Percentiles rank a stretch among this genome's conserved stretches.
Conservation (phyloP, 2,329 filamentous ascomycete species). For the Amylocarpus encephaloides region DNA sequence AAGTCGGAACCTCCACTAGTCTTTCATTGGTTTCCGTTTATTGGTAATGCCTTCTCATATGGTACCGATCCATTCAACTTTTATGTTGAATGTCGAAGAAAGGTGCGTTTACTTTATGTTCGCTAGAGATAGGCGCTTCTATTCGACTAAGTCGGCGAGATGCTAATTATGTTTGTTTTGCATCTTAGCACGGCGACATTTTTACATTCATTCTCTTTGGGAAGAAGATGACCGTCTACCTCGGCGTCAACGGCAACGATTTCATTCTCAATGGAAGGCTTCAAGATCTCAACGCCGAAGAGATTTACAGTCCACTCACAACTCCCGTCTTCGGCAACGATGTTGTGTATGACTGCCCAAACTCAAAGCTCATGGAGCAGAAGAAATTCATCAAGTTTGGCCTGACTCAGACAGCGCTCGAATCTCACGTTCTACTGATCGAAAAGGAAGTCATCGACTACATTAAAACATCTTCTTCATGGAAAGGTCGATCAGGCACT, state of each 20-base stretch:
- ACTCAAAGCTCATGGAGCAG: constrained; percentile 87
- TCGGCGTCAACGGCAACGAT: constrained; percentile 76
- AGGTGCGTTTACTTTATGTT: too few species aligned
- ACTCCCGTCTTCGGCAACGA: constrained; percentile 68
- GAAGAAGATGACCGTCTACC: constrained; percentile 76
- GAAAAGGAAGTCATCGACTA: constrained; percentile 65
- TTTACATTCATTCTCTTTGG: constrained; percentile 84
- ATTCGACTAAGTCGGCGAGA: too few species aligned
- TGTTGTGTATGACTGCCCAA: constrained; percentile 84
- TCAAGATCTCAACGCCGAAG: constrained; percentile 80
- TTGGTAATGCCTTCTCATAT: constrained; percentile 1
- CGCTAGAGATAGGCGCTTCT: too few species aligned
- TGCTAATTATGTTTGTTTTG: too few species aligned
- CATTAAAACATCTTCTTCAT: constrained; percentile 56
- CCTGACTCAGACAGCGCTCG: constrained; percentile 65
- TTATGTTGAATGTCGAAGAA: neutral
- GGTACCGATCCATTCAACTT: neutral
- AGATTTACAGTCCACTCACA: constrained; percentile 73
- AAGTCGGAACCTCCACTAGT: neutral
- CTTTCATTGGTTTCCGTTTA: neutral
- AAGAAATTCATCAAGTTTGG: constrained; percentile 85
- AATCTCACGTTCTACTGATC: constrained; percentile 69
- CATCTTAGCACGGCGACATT: constrained; percentile 66
- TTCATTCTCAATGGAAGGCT: constrained; percentile 86
- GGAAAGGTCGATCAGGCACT: constrained; percentile 60